Conservation (phyloP, 768 basidiomycete genomes). For the Tephrocybe sp. region DNA sequence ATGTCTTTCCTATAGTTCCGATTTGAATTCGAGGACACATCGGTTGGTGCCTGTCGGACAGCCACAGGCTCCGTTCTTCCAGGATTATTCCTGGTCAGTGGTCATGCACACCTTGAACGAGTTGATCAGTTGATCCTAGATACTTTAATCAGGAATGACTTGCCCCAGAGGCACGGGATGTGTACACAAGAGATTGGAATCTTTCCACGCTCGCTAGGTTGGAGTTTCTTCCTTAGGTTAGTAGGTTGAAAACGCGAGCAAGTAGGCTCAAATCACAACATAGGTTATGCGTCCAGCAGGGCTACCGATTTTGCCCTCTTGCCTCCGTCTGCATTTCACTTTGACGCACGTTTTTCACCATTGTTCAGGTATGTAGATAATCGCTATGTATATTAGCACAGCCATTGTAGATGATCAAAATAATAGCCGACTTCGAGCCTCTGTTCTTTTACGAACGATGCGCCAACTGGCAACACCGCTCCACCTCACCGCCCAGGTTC, state of each 20-base stretch:
- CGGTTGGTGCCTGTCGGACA: slow-evolving; percentile 30
- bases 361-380: neutral
- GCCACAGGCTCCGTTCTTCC: slow-evolving; percentile 36
- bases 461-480: slow-evolving; percentile 2
- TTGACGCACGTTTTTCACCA: too few relatives aligned
- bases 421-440: neutral
- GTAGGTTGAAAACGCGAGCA: too few relatives aligned
- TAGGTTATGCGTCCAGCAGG: too few relatives aligned
- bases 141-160: slow-evolving; percentile 3
- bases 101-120: slow-evolving; percentile 9
- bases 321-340: too few relatives aligned
- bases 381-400: neutral
- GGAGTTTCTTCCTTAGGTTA: too few relatives aligned
- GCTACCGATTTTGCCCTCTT: too few relatives aligned
- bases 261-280: too few relatives aligned
- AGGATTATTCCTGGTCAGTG: slow-evolving; percentile 21
- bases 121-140: neutral
- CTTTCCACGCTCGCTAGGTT: too few relatives aligned
- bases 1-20: neutral
- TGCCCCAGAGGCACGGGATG: neutral
- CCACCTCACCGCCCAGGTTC: neutral
- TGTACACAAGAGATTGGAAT: too few relatives aligned
- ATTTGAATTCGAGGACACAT: slow-evolving; percentile 11
- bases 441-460: slow-evolving; percentile 1
- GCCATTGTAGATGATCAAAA: slow-evolving; percentile 1